Evolutionary conservation across 345 rosid genomes (phyloP), one percentile per base, ranked within the genome.

Genomic region (Acer saccharum): DNA sequence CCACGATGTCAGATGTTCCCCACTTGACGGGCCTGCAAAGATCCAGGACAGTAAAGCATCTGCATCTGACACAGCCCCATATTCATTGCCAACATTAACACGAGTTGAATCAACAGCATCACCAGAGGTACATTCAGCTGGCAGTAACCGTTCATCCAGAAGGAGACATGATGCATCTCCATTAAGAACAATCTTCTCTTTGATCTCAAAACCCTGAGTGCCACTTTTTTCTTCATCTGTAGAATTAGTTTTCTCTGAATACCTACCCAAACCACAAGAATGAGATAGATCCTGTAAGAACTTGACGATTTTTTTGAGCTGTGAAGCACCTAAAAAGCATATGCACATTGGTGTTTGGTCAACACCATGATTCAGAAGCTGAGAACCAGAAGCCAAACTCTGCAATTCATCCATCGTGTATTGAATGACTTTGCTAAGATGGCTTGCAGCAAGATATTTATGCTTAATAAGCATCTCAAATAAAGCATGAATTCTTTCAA

Each of bases 221-320:
- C 79, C 83, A 77, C 77, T 61, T 74, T 78, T 88, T 64, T 72
- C 82, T 75, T 89, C 92, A 79, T 91, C 94, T 13, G 64, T 21
- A 17, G 83, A 67, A 73, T 54, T 84, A 75, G 35, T 80, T 84
- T 87, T 92, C 81, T 91, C 97, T 72, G 96, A 82, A 86, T 82
- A 84, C 80, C 89, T 88, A 82, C 88, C 86, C 86, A 94, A 84
- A 78, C 91, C 90, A 84, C 97, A 91, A 74, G 89, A 86, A 80
- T 87, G 89, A 77, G 94, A 88, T 60, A 94, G 69, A 65, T 92
- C 98, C 89, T 92, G 98, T 86, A 96, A 85, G 88, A 90, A 96
- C 80, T 92, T 91, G 43, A 92, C 89, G 76, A 94, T 87, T 84
- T 90, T 92, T 86, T 73, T 85, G 68, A 96, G 99, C 78, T 90